Evolutionary conservation across 2,329 filamentous ascomycete genomes (phyloP), one percentile per base, ranked within the genome.

Genomic region (Atkinsonella hypoxylon): DNA sequence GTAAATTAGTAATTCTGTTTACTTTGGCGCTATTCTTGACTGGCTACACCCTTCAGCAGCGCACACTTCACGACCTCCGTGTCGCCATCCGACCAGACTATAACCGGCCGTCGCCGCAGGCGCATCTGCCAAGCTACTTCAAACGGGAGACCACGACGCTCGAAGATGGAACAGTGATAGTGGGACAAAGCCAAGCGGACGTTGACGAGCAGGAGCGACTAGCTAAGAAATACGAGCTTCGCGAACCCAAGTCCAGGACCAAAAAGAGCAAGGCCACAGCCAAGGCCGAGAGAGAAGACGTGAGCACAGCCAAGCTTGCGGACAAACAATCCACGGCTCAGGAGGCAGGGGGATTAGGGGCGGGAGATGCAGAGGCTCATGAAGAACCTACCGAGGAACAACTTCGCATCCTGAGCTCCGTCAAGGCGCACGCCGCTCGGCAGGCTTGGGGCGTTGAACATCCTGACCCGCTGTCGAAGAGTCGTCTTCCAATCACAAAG

Each of bases 31-130:
- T 96, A 26, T 96, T 96, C 66, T 74, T 95, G 32, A 89, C 87
- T 48, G 90, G 90, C 60, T 95, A 94, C 65, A 78, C 83, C 3
- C 77, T 95, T 49, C 90, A 96, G 62, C 90, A 96, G 67, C 81
- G 88, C 59, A 93, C 89, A 0, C 79, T 95, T 4, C 79, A 78
- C 55, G 83, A 84, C 58, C 76, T 96, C 32, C 86, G 91, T 59
- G 72, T 75, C 51, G 86, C 86, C 17, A 83, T 95, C 59, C 77
- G 76, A 57, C 67, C 67, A 5, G 61, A 62, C 47, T 62, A 74
- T 55, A 65, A 72, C 61, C 69, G 62, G 9, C 69, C 73, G 6
- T 70, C 70, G 1, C 73, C 74, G 6, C 71, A 73, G 53, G 67
- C 73, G 43, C 73, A 74, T 59, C 63, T 78, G 1, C 76, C 76